Conservation (phyloP, 164 flowering plant genomes). For the Buxus sempervirens region DNA sequence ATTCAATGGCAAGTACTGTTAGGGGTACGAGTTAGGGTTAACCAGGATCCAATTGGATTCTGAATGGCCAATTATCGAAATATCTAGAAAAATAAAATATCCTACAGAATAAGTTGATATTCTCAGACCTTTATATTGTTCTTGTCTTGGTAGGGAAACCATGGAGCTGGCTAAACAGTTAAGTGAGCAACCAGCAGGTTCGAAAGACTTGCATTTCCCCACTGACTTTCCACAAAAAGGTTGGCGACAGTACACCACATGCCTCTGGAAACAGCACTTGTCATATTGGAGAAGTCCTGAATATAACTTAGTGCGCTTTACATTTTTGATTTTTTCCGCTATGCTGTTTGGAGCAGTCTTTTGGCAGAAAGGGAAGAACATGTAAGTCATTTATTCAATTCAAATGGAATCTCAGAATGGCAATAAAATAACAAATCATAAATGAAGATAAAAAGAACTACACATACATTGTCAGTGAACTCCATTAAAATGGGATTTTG, state of each 20-base stretch:
- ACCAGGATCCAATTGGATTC: too few species aligned
- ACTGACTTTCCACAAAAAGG: conserved; percentile 36
- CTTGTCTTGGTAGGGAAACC: conserved; percentile 16
- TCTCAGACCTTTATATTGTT: not conserved
- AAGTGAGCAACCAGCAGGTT: conserved; percentile 34
- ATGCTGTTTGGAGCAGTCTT: conserved; percentile 30
- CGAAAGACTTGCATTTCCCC: conserved; percentile 38
- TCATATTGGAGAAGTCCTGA: conserved; percentile 48
- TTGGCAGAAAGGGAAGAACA: conserved; percentile 40
- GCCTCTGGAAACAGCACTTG: conserved; percentile 48
- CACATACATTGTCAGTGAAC: not conserved
- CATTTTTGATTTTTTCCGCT: conserved; percentile 20
- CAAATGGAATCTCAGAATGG: not conserved
- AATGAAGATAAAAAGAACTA: not conserved
- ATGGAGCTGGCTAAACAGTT: conserved; percentile 25
- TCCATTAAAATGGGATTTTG: too few species aligned
- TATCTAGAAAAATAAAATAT: too few species aligned
- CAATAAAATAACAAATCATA: not conserved
- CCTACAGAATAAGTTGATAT: too few species aligned
- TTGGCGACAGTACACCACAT: conserved; percentile 43
- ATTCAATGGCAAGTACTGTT: not conserved
- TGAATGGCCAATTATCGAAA: not conserved
- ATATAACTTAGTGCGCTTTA: conserved; percentile 32
- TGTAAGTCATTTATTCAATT: conserved; percentile 25
- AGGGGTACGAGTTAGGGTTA: not conserved